A percentile compares a stretch with the other conserved stretches of the same genome.
phyloP scores from a whole-genome alignment of 129 eudicot species.

The Chrysanthemum lavandulifolium region DNA sequence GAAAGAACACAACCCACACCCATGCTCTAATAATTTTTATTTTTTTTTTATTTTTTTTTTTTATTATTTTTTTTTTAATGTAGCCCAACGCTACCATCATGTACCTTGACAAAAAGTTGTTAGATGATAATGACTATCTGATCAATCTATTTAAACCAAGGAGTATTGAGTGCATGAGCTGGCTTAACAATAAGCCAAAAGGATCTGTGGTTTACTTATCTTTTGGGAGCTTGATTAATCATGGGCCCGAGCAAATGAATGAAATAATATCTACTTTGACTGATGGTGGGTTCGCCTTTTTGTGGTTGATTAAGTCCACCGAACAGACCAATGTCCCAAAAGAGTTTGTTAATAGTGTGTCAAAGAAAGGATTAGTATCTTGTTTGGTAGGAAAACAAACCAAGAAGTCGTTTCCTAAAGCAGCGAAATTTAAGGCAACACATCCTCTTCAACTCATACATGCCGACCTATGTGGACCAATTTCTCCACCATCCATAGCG shows the following conservation, averaged over 20 bases:
- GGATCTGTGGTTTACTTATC: slow-evolving; percentile 36
- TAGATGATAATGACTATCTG: slow-evolving; percentile 32
- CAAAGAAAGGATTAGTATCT: slow-evolving; percentile 25
- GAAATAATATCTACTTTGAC: slow-evolving; percentile 22
- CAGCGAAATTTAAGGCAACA: too few species aligned
- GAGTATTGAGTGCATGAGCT: slow-evolving; percentile 30
- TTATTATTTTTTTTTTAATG: too few species aligned
- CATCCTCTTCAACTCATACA: too few species aligned
- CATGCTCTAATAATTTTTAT: too few species aligned
- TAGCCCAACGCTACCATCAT: slow-evolving; percentile 40
- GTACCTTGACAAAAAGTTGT: slow-evolving; percentile 34
- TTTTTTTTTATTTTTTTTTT: too few species aligned
- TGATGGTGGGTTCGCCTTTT: slow-evolving; percentile 23
- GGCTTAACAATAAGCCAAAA: slow-evolving; percentile 35
- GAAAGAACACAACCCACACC: too few species aligned
- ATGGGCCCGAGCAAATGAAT: slow-evolving; percentile 33
- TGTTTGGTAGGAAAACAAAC: too few species aligned
- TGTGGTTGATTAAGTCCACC: slow-evolving; percentile 36
- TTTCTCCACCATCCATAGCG: too few species aligned
- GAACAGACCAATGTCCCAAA: slow-evolving; percentile 16
- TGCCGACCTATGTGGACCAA: too few species aligned
- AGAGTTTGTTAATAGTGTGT: slow-evolving; percentile 4
- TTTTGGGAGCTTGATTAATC: slow-evolving; percentile 32
- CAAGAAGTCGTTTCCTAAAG: too few species aligned
- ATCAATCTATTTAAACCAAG: slow-evolving; percentile 21